Evolutionary conservation across 2,329 filamentous ascomycete species (phyloP), one percentile per base, ranked within the genome.

Genomic region (Penicillium sp.): DNA sequence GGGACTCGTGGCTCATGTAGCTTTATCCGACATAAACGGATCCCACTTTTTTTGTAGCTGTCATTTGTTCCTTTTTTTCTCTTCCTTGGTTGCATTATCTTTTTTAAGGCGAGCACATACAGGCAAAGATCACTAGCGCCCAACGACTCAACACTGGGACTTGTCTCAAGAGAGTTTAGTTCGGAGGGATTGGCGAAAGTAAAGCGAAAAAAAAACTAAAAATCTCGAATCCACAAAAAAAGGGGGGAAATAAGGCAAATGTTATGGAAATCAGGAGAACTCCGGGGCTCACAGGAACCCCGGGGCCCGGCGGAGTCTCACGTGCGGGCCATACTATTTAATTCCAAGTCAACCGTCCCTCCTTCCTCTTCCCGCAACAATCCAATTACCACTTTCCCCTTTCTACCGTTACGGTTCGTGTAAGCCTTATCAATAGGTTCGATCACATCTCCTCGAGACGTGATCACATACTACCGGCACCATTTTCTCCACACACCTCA

Each of bases 401-500:
- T 49, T 54, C 54, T 57, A 49, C 29, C 45, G 31, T 42, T 72
- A 59, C 59, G 58, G 58, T 60, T 64, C 62, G 63, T 60, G 65
- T 64, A 63, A 67, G 64, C 62, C 62, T 68, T 70, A 54, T 59
- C 57, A 64, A 57, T 60, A 68, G 58, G 63, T 62, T 72, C 66
- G 83, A 84, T 84, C 84, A 83, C 84, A 82, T 67, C 66, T 80
- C 79, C 31, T 65, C 68, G 77, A 75, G 80, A 77, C 71, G 83
- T 87, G 86, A 80, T 89, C 87, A 80, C 72, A 67, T 63, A 74
- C 72, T 69, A 84, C 82, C 88, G 89, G 85, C 91, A 96, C 91
- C 82, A 96, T 92, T 93, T 97, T 96, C 89, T 93, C 92, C 84
- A 97, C 96, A 82, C 89, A 96, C 72, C 89, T 97, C 70, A 95